These are phyloP conservation scores for Hawksworthiomyces lignivorus DNA, from an alignment of 2,329 filamentous ascomycete genomes.

Conservation along the genomic window DNA sequence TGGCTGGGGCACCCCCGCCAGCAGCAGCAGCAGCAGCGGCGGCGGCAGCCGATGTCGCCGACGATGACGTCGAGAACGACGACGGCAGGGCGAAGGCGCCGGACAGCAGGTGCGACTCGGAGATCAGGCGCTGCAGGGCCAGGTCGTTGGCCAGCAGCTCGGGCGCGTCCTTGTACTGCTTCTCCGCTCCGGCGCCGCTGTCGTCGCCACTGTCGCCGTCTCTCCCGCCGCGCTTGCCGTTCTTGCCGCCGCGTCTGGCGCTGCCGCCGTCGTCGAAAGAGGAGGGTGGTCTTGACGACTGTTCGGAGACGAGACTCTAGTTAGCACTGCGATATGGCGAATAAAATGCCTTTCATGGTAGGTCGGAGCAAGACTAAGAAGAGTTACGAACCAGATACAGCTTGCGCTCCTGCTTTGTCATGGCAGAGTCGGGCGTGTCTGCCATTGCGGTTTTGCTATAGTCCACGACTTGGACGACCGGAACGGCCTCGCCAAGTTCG, in stretches of 20 bases:
- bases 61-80: conserved; percentile 30
- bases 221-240: conserved; percentile 3
- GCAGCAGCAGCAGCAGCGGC: conserved; percentile 27
- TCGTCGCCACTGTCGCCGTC: conserved; percentile 14
- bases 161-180: conserved; percentile 50
- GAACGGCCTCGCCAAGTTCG: conserved; percentile 16
- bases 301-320: conserved; percentile 15
- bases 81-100: conserved; percentile 34
- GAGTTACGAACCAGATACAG: conserved; percentile 59
- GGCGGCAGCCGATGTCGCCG: conserved; percentile 28
- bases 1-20: conserved; percentile 6
- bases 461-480: conserved; percentile 53
- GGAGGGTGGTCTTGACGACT: conserved; percentile 43
- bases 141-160: conserved; percentile 84
- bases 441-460: conserved; percentile 37
- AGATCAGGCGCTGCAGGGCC: conserved; percentile 79
- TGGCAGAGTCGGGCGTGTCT: conserved; percentile 20
- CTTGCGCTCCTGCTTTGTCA: conserved; percentile 65
- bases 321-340: too few species aligned
- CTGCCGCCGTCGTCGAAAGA: conserved; percentile 8
- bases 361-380: not conserved
- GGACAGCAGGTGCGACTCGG: conserved; percentile 81
- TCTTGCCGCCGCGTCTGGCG: conserved; percentile 10
- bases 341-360: too few species aligned
- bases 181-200: conserved; percentile 42